Evolutionary conservation across 2,329 filamentous ascomycete genomes (phyloP), one percentile per base, ranked within the genome.

Genomic region (Colletotrichum cuscutae): DNA sequence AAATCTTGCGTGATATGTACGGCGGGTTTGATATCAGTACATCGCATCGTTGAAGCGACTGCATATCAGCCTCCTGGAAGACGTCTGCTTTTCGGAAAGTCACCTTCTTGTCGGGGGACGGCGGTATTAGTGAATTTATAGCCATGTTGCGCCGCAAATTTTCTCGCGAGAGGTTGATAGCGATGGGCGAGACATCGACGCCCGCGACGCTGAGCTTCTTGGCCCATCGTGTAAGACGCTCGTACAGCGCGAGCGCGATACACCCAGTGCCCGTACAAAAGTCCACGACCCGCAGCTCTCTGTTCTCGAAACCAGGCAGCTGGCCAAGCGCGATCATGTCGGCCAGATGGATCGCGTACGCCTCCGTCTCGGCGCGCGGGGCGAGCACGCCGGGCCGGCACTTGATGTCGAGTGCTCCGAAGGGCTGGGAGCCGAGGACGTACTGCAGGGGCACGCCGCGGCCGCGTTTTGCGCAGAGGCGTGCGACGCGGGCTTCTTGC

Each of bases 191-290:
- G 32, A 97, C 86, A 79, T 98, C 96, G 22, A 97, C 81, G 4
- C 94, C 96, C 0, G 87, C 78, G n/a, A 94, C 83, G 4, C 84
- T 80, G 8, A 94, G 76, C 0, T 75, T 61, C 1, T 80, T 76
- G 63, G 85, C 81, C 24, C 81, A 77, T 77, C 79, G 71, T 22
- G 82, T 82, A 49, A 95, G 87, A 11, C 92, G 86, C 46, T 91
- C 86, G 74, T 93, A 90, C 7, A 98, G 86, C 3, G 94, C 88
- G 9, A 98, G 88, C 0, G 95, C 89, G 75, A 98, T 97, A 82
- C 96, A 98, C 5, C 97, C 97, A 5, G 94, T 94, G 11, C 97
- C 97, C 0, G 95, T 95, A 81, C 97, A 98, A 35, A 98, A 86
- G 81, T 99, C 97, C 9, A 98, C 81, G 53, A 98, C 85, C 13